phyloP scores from a whole-genome alignment of 2,329 filamentous ascomycete species.

The Cladosporium oxysporum region DNA sequence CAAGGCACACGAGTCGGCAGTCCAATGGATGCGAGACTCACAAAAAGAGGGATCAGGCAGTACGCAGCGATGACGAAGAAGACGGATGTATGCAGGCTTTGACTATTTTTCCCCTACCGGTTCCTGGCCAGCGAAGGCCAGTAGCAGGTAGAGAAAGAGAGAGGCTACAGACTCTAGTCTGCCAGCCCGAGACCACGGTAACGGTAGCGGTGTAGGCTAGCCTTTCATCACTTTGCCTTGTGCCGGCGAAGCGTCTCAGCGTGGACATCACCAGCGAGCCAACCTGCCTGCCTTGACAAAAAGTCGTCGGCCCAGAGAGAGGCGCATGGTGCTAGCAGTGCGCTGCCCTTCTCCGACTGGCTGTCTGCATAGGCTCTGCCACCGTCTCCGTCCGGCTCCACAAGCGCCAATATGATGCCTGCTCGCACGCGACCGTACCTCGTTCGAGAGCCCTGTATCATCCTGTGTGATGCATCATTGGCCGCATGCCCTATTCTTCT shows the following conservation, averaged over 20 bases:
- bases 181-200: conserved; percentile 16
- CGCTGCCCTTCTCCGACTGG: conserved; percentile 11
- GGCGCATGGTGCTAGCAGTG: background rate
- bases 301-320: conserved; percentile 2
- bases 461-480: background rate
- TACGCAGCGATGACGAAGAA: conserved; percentile 11
- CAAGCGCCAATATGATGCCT: background rate
- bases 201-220: conserved; percentile 14
- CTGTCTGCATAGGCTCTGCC: background rate
- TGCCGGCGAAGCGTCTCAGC: background rate
- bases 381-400: background rate
- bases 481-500: background rate
- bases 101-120: conserved; percentile 10
- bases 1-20: background rate
- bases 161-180: background rate
- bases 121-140: background rate
- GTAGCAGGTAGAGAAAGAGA: no score
- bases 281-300: background rate
- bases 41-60: background rate
- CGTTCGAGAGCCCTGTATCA: background rate
- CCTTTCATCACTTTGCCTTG: background rate
- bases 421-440: conserved; percentile 11
- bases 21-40: background rate
- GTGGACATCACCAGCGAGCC: background rate
- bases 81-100: background rate